Percentiles rank a stretch among this genome's conserved stretches.
Conservation (phyloP, 306 rosid species). For the Begonia masoniana region DNA sequence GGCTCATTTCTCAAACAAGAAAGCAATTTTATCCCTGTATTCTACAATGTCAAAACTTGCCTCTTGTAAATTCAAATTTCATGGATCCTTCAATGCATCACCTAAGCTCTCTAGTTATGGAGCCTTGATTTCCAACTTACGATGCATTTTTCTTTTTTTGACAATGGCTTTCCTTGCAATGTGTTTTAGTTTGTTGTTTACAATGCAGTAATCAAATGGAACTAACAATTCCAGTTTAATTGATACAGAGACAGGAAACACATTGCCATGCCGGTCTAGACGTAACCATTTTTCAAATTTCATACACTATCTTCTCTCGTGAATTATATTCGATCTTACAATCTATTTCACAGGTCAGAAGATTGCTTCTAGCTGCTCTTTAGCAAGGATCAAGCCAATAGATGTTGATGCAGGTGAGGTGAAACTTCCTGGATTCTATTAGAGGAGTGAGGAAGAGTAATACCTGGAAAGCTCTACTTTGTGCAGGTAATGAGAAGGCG, state of each 20-base stretch:
- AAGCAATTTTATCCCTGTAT: too few relatives aligned
- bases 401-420: constrained; percentile 54
- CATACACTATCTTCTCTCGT: background rate
- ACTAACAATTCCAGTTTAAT: background rate
- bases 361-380: constrained; percentile 59
- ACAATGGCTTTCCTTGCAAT: background rate
- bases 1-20: too few relatives aligned
- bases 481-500: constrained; percentile 46
- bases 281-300: constrained; percentile 23
- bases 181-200: too few relatives aligned
- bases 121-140: too few relatives aligned
- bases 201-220: too few relatives aligned
- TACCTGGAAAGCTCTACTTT: background rate
- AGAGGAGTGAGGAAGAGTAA: background rate
- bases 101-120: background rate
- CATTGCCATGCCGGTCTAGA: constrained; percentile 38
- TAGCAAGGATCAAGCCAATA: constrained; percentile 41
- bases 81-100: background rate
- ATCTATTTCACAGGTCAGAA: constrained; percentile 28
- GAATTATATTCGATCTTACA: background rate
- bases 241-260: constrained; percentile 44
- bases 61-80: too few relatives aligned
- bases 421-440: constrained; percentile 3
- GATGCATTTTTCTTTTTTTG: too few relatives aligned
- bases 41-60: too few relatives aligned